Conservation (phyloP, 2,329 filamentous ascomycete genomes). For the Talaromyces sp. region DNA sequence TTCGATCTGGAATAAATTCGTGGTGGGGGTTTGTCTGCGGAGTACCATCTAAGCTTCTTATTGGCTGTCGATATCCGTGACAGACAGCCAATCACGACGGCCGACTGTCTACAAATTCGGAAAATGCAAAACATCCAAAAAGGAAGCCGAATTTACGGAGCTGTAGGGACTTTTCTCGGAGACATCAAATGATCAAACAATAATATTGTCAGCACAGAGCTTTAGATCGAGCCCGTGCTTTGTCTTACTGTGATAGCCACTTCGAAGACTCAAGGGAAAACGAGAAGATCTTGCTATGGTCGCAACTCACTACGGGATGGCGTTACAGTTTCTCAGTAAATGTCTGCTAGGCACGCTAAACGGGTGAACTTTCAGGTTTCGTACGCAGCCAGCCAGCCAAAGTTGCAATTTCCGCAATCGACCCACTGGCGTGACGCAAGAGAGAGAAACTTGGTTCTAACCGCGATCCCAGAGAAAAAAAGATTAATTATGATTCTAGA, state of each 20-base stretch:
- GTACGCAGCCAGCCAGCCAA: neutral
- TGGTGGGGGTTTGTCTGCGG: conserved; percentile 6
- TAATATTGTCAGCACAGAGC: neutral
- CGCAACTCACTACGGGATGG: neutral
- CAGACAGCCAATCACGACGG: neutral
- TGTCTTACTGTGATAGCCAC: neutral
- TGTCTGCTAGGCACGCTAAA: neutral
- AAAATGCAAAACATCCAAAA: neutral
- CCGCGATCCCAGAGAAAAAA: neutral
- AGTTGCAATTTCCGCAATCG: conserved; percentile 7
- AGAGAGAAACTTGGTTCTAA: neutral
- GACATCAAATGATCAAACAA: neutral
- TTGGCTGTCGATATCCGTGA: neutral
- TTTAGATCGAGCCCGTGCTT: neutral
- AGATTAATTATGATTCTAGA: neutral
- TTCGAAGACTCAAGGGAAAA: no score
- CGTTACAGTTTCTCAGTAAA: no score
- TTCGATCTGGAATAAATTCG: conserved; percentile 4
- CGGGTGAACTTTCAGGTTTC: neutral
- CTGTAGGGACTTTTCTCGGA: neutral
- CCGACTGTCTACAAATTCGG: neutral
- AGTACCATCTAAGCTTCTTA: neutral
- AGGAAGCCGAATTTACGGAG: neutral
- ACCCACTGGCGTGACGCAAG: conserved; percentile 14
- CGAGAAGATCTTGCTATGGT: neutral